Percentiles rank a stretch among this genome's conserved stretches.
Evolutionary conservation across 208 protist genomes (phyloP).

Genomic region (Acanthamoeba triangularis): DNA sequence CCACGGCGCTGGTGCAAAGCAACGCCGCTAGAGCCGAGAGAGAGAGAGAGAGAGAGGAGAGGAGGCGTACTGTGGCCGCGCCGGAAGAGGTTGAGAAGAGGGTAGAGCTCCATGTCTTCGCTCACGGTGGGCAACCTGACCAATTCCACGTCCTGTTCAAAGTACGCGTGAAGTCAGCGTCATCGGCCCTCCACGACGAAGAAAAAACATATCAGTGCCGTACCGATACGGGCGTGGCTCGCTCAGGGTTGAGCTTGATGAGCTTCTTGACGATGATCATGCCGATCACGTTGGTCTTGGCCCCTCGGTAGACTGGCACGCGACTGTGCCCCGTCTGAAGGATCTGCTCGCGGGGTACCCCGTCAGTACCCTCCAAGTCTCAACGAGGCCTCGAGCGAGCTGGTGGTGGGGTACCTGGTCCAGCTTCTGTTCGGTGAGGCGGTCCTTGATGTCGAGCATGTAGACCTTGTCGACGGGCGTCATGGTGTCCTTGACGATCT

Average conservation of each 20-base stretch:
- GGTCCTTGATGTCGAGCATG: constrained; percentile 81
- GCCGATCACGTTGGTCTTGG: constrained; percentile 93
- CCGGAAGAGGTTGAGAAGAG: constrained; percentile 83
- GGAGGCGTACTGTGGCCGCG: constrained; percentile 56
- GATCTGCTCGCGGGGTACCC: constrained; percentile 85
- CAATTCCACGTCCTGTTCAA: constrained; percentile 52
- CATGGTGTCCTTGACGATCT: constrained; percentile 84
- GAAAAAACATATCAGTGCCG: not conserved
- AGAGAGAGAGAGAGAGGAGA: not conserved
- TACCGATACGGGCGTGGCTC: constrained; percentile 5
- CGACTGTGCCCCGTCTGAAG: constrained; percentile 91
- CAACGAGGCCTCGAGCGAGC: too few species aligned
- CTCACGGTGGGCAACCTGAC: constrained; percentile 54
- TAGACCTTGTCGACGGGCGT: constrained; percentile 84
- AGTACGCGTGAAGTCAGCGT: not conserved
- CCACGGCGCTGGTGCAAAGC: too few species aligned
- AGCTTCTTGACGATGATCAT: constrained; percentile 94
- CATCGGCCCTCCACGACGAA: too few species aligned
- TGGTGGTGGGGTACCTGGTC: constrained; percentile 62
- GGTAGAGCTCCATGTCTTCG: constrained; percentile 77
- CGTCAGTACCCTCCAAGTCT: too few species aligned
- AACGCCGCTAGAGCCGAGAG: not conserved
- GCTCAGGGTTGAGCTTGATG: constrained; percentile 86
- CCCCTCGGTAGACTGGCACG: constrained; percentile 93
- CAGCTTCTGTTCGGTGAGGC: constrained; percentile 76